Conservation (phyloP, 805 yeast species). For the Ogataea populi-albae region DNA sequence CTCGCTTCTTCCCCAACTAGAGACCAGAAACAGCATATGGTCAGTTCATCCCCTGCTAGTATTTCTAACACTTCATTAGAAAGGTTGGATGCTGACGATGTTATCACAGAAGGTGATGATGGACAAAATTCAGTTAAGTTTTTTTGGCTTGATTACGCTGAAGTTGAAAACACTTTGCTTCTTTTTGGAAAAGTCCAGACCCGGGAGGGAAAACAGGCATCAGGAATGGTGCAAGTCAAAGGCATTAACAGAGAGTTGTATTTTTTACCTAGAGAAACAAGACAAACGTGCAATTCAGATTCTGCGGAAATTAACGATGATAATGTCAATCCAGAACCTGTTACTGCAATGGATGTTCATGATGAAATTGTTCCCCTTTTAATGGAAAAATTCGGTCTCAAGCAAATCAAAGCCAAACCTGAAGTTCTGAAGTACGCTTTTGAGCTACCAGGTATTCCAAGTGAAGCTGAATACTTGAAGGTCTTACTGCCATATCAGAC, state of each 20-base stretch:
- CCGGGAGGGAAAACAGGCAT: constrained; percentile 54
- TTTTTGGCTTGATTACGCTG: constrained; percentile 90
- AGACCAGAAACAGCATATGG: constrained; percentile 2
- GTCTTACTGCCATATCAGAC: constrained; percentile 73
- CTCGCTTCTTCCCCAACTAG: constrained; percentile 27
- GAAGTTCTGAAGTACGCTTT: constrained; percentile 81
- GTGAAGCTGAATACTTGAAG: constrained; percentile 74
- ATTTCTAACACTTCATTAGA: constrained; percentile 27
- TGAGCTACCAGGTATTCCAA: constrained; percentile 77
- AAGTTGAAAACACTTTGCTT: constrained; percentile 63
- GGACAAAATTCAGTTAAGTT: constrained; percentile 51
- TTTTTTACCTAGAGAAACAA: constrained; percentile 63
- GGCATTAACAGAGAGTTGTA: constrained; percentile 69
- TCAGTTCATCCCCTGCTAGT: constrained; percentile 25
- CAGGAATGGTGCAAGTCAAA: constrained; percentile 73
- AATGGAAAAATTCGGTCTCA: constrained; percentile 59
- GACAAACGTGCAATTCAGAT: constrained; percentile 32
- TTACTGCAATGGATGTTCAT: constrained; percentile 61
- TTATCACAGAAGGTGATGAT: constrained; percentile 25
- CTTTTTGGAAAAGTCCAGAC: constrained; percentile 80
- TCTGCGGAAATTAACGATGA: constrained; percentile 24
- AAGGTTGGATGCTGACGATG: constrained; percentile 35
- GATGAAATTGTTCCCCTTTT: constrained; percentile 72
- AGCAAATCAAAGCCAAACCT: constrained; percentile 64
- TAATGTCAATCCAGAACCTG: constrained; percentile 30